These are phyloP conservation scores for Chiua sp. DNA, from an alignment of 1,284 basidiomycete species.

Conservation along the genomic window DNA sequence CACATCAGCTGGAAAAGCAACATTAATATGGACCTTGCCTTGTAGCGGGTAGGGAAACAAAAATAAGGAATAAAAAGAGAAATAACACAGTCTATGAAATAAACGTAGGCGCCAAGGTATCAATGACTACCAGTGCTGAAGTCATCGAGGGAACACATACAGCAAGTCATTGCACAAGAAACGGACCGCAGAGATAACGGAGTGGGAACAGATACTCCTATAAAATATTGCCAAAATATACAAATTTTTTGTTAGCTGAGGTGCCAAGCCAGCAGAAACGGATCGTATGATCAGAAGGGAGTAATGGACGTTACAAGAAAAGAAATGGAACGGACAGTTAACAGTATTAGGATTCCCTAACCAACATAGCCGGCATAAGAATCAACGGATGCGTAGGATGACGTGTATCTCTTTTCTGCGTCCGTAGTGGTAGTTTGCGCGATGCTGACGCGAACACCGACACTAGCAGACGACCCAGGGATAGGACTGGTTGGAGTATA, in stretches of 20 bases:
- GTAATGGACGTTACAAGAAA: not conserved
- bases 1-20: not conserved
- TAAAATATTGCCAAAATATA: slow-evolving; percentile 20
- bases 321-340: not conserved
- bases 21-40: not conserved
- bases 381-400: slow-evolving; percentile 29
- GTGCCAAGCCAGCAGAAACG: slow-evolving; percentile 1
- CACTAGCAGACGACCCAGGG: slow-evolving; percentile 9
- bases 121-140: slow-evolving; percentile 17
- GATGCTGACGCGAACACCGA: slow-evolving; percentile 10
- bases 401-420: slow-evolving; percentile 32
- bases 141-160: not conserved
- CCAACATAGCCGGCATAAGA: slow-evolving; percentile 22
- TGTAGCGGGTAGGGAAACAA: not conserved
- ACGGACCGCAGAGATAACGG: not conserved
- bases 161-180: slow-evolving; percentile 5
- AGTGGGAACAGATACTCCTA: slow-evolving; percentile 1
- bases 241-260: slow-evolving; percentile 15
- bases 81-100: slow-evolving; percentile 25
- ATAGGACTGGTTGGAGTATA: slow-evolving; percentile 30
- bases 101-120: slow-evolving; percentile 23
- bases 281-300: not conserved
- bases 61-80: not conserved
- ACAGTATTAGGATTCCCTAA: slow-evolving; percentile 1
- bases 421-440: slow-evolving; percentile 10